A percentile compares a stretch with the other conserved stretches of the same genome.
phyloP scores from a whole-genome alignment of 106 monocot species.

The Acorus calamus region DNA sequence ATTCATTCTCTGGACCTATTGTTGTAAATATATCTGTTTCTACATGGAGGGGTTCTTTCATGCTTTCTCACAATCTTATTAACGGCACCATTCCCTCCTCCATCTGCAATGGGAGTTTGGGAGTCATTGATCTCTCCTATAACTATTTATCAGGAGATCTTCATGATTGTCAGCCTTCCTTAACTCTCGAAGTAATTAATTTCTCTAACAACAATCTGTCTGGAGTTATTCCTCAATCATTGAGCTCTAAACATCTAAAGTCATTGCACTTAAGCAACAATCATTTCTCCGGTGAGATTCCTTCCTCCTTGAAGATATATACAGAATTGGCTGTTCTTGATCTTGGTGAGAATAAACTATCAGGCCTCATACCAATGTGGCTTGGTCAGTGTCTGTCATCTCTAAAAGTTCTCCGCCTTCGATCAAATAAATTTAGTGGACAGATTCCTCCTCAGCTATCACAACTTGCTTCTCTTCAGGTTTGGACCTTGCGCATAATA shows the following conservation, averaged over 20 bases:
- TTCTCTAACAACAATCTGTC: conserved; percentile 6
- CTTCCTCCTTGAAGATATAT: conserved; percentile 3
- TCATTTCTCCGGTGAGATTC: conserved; percentile 1
- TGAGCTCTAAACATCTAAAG: not conserved
- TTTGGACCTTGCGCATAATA: conserved; percentile 17
- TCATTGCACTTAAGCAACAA: conserved; percentile 14
- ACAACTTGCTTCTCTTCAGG: not conserved
- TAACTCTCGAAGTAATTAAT: not conserved
- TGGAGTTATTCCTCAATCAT: not conserved
- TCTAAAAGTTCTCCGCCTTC: not conserved
- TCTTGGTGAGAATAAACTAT: conserved; percentile 5
- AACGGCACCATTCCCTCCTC: not conserved
- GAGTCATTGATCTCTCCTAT: conserved; percentile 2
- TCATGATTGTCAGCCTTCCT: not conserved
- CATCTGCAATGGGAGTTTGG: not conserved
- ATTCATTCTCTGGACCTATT: no score
- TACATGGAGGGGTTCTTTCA: no score
- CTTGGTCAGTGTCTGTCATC: conserved; percentile 3
- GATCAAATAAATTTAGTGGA: not conserved
- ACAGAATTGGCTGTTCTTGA: conserved; percentile 5
- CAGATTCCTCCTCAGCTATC: not conserved
- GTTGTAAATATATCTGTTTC: no score
- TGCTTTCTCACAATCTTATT: no score
- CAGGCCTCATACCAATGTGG: conserved; percentile 9
- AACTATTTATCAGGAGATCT: conserved; percentile 2